Percentiles rank a stretch among this genome's conserved stretches.
Conservation (phyloP, 2,329 filamentous ascomycete species). For the Arthroderma uncinatum region DNA sequence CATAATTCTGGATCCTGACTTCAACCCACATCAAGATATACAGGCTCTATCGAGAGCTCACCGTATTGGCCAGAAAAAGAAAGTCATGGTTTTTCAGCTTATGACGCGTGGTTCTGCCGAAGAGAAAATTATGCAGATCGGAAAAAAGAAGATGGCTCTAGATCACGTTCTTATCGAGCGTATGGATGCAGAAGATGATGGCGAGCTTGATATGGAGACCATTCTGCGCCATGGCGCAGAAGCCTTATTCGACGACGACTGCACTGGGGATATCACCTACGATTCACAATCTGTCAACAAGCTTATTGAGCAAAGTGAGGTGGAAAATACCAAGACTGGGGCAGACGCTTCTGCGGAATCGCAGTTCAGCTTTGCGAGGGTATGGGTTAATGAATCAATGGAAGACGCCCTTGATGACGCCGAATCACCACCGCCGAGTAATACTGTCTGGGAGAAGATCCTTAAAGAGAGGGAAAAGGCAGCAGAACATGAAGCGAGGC, state of each 20-base stretch:
- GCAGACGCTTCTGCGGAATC: conserved; percentile 59
- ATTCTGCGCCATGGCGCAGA: conserved; percentile 80
- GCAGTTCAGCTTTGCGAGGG: conserved; percentile 77
- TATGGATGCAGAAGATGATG: conserved; percentile 74
- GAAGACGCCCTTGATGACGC: conserved; percentile 49
- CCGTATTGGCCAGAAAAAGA: conserved; percentile 90
- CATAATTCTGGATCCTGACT: conserved; percentile 93
- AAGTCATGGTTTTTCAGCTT: conserved; percentile 88
- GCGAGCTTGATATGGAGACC: conserved; percentile 68
- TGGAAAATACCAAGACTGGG: conserved; percentile 58
- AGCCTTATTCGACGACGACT: conserved; percentile 69
- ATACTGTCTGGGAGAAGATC: conserved; percentile 81
- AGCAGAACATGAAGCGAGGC: conserved; percentile 60
- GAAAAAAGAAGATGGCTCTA: conserved; percentile 87
- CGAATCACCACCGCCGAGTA: conserved; percentile 47
- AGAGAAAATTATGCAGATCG: conserved; percentile 93
- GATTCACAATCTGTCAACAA: conserved; percentile 74
- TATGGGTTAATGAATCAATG: conserved; percentile 81
- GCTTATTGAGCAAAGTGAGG: conserved; percentile 73
- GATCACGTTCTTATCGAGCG: conserved; percentile 91
- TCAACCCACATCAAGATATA: conserved; percentile 96
- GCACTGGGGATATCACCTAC: conserved; percentile 62
- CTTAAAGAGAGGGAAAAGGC: conserved; percentile 69
- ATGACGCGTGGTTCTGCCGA: conserved; percentile 83
- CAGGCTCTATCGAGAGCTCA: conserved; percentile 91